These are phyloP conservation scores for Ceratobasidium sp. DNA, from an alignment of 1,284 basidiomycete species.

Conservation along the genomic window DNA sequence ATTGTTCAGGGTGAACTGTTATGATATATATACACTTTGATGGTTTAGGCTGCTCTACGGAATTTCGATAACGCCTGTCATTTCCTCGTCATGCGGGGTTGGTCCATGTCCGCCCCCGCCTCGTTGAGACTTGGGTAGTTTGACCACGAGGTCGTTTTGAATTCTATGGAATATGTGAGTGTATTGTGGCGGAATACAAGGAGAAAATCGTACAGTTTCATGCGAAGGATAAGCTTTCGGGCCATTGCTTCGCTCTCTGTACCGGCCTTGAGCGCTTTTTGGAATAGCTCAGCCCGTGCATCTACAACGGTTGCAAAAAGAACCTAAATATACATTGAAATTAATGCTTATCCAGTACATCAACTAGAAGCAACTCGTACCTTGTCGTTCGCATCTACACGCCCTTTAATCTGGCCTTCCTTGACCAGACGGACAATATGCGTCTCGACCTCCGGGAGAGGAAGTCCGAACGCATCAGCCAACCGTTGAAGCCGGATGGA, in stretches of 20 bases:
- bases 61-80: conserved; percentile 17
- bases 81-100: conserved; percentile 31
- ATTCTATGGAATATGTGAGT: not conserved
- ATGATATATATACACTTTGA: conserved; percentile 6
- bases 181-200: not conserved
- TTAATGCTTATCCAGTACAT: not conserved
- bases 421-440: conserved; percentile 80
- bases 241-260: conserved; percentile 74
- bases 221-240: conserved; percentile 76
- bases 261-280: conserved; percentile 75
- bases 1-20: not conserved
- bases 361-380: conserved; percentile 53
- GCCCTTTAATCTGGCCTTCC: conserved; percentile 74
- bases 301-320: conserved; percentile 79
- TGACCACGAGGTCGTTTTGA: conserved; percentile 42
- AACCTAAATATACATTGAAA: too few species aligned
- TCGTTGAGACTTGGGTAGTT: conserved; percentile 8
- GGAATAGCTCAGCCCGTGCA: conserved; percentile 76
- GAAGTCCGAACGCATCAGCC: conserved; percentile 85
- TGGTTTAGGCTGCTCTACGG: not conserved
- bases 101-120: not conserved
- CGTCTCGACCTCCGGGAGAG: conserved; percentile 70
- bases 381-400: conserved; percentile 85
- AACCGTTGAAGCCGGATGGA: conserved; percentile 82
- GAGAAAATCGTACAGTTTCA: conserved; percentile 70